A percentile compares a stretch with the other conserved stretches of the same genome.
phyloP scores from a whole-genome alignment of 1,139 yeast species.

The Hanseniaspora uvarum region DNA sequence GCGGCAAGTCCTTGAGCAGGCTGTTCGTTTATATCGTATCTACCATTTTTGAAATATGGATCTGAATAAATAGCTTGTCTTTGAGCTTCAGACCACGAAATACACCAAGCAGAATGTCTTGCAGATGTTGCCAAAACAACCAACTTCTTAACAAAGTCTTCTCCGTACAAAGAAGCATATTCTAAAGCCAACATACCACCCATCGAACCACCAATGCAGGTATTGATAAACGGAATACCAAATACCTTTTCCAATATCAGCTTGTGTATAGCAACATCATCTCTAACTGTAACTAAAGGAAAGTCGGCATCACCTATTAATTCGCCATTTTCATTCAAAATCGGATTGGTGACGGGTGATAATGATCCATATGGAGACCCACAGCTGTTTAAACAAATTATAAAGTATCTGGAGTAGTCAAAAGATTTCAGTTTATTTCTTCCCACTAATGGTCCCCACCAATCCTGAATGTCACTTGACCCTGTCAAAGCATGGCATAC shows the following conservation, averaged over 20 bases:
- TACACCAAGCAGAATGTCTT: conserved; percentile 95
- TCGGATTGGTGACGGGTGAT: conserved; percentile 56
- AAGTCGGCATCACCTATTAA: conserved; percentile 82
- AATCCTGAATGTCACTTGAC: conserved; percentile 85
- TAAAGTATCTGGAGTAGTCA: conserved; percentile 78
- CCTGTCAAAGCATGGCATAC: conserved; percentile 95
- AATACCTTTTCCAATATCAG: conserved; percentile 39
- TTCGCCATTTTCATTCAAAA: conserved; percentile 50
- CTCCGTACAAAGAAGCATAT: conserved; percentile 62
- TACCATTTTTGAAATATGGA: conserved; percentile 84
- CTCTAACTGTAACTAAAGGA: conserved; percentile 84
- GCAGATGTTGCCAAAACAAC: conserved; percentile 92
- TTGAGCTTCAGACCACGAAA: conserved; percentile 97
- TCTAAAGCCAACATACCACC: conserved; percentile 97
- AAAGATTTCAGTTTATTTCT: conserved; percentile 47
- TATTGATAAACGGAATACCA: conserved; percentile 59
- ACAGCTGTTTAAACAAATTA: conserved; percentile 76
- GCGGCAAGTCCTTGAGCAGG: conserved; percentile 86
- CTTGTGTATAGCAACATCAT: conserved; percentile 75
- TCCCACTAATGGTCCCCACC: conserved; percentile 98
- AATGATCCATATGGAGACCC: conserved; percentile 97
- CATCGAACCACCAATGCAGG: conserved; percentile 94
- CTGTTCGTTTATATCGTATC: conserved; percentile 62
- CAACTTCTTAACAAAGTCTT: conserved; percentile 55
- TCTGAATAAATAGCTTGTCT: conserved; percentile 91